Evolutionary conservation across 2,329 filamentous ascomycete species (phyloP), one percentile per base, ranked within the genome.

Genomic region (Fusarium beomiforme): DNA sequence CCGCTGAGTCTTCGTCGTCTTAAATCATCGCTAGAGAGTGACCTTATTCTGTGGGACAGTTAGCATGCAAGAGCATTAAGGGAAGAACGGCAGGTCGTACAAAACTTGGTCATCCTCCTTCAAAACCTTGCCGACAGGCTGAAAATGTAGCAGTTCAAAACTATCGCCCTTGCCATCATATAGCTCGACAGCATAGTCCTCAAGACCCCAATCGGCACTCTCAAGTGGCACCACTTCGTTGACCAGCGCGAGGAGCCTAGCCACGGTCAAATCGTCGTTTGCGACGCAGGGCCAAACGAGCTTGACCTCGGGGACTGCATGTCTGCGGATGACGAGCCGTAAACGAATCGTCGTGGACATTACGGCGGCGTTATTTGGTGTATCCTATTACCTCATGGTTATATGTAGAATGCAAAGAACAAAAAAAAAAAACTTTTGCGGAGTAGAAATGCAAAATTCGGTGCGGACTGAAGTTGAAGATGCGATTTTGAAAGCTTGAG

Each of bases 101-200:
- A 92, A 85, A 60, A 98, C 88, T 79, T 95, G 89, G 76, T 98
- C 95, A 59, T 96, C 94, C 55, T 95, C 91, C 73, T 93, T 92
- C 63, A 97, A 83, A 13, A 96, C 84, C 46, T 87, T 86, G 17
- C 85, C 84, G 9, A 97, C 87, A 23, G 88, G 85, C 78, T 93
- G 91, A 76, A 93, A 98, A 82, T 98, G 95, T 61, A 98, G 82
- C 75, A 93, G 96, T 81, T 98, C 95, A 72, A 93, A 98, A 47
- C 88, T 90, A 21, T 81, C 83, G n/a, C 86, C 87, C 39, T 83
- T 81, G 31, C 77, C 75, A 59, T 87, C 85, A 23, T 81, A 80
- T 6, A 97, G 86, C 80, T 97, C 93, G 33, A 97, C 93, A 12
- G 88, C 88, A 80, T 98, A 98, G 78, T 98, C 93, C 76, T 98